These are phyloP conservation scores for Candida tropicalis DNA, from an alignment of 1,139 yeast genomes.

Conservation along the genomic window DNA sequence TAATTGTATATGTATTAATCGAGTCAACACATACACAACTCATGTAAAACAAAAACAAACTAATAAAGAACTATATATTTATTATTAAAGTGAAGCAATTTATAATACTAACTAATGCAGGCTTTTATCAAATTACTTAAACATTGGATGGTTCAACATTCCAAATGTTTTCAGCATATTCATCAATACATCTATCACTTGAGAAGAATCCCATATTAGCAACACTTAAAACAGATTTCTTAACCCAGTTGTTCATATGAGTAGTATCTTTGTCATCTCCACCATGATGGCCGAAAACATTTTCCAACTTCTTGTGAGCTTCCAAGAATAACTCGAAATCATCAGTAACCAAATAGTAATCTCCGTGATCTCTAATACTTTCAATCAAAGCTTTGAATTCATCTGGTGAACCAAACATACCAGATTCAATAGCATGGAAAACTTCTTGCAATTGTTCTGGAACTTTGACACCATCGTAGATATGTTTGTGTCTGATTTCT, in stretches of 20 bases:
- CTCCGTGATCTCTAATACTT: slow-evolving; percentile 73
- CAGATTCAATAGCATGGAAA: slow-evolving; percentile 67
- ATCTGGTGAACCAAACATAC: slow-evolving; percentile 69
- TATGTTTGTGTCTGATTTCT: slow-evolving; percentile 76
- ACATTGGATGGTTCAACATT: slow-evolving; percentile 67
- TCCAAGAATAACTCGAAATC: slow-evolving; percentile 87
- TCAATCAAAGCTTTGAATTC: slow-evolving; percentile 73
- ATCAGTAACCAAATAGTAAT: slow-evolving; percentile 82
- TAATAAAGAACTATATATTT: background rate
- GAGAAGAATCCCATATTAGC: slow-evolving; percentile 95
- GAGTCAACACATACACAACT: too few relatives aligned
- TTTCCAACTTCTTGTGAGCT: slow-evolving; percentile 77
- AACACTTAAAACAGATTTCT: slow-evolving; percentile 74
- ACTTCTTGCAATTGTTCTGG: slow-evolving; percentile 64
- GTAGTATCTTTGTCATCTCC: slow-evolving; percentile 49
- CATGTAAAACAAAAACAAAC: background rate
- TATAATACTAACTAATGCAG: background rate
- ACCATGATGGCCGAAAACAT: slow-evolving; percentile 58
- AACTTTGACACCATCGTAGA: slow-evolving; percentile 55
- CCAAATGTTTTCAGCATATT: slow-evolving; percentile 93
- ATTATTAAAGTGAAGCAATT: too few relatives aligned
- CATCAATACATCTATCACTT: slow-evolving; percentile 88
- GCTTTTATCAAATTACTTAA: background rate
- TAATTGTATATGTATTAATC: too few relatives aligned
- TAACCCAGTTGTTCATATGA: slow-evolving; percentile 69